Evolutionary conservation across 2,329 filamentous ascomycete species (phyloP), one percentile per base, ranked within the genome.

Genomic region (Penicillium fuscoglaucum): DNA sequence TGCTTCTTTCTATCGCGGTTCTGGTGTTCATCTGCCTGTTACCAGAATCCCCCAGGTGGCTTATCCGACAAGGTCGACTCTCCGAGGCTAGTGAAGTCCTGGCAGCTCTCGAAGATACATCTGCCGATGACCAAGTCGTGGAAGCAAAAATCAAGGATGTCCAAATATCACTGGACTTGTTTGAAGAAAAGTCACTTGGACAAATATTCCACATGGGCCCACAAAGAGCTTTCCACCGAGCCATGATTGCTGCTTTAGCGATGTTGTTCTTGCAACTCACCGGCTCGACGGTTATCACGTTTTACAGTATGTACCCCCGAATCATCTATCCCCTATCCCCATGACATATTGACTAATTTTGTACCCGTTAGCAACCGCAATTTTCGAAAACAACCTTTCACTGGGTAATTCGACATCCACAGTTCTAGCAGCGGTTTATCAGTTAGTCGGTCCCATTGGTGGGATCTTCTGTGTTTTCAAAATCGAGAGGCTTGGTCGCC

Each of bases 11-110:
- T 2, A 12, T 58, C 8, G 24, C 57, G 4, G 54, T 64, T 33
- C n/a, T 66, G 5, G 37, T 41, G 5, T 67, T 63, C 7, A 61
- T 50, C 2, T 50, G 55, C 13, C 50, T 66, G 19, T 21, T 48
- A 9, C 65, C 65, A 1, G 65, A 67, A 31, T 67, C 65, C 1
- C 65, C 65, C 47, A 62, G 65, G 2, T 67, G 65, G 65, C 56
- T 67, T 6, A 52, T 67, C 35, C 61, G 58, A 44, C 58, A 59
- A 43, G 57, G 55, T 9, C 58, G 60, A 29, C 55, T 61, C 5
- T 15, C 49, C 2, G 64, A 67, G 28, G 65, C 65, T 9, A 52
- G 56, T 12, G 58, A 64, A 33, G 56, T 62, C 24, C 37, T 67
- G 26, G 63, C 65, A 5, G 59, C 61, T 15, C 45, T 67, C 3